Conservation (phyloP, 352 stramenopile genomes). For the Pythium folliculosum region DNA sequence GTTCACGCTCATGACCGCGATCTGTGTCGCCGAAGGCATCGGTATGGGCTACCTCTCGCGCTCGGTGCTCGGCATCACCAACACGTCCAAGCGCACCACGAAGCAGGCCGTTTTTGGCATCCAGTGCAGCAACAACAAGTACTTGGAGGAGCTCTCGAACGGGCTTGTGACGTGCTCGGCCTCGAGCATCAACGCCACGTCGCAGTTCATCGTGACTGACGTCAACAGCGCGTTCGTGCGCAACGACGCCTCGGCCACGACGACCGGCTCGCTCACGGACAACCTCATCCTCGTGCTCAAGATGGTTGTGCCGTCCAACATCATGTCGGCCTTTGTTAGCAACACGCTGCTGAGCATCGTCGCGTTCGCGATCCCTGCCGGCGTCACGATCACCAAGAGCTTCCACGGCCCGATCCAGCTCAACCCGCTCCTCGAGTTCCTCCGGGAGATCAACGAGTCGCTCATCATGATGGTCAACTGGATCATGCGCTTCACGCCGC, state of each 20-base stretch:
- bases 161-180: conserved; percentile 67
- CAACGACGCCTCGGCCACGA: conserved; percentile 44
- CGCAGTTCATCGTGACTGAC: conserved; percentile 61
- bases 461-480: conserved; percentile 76
- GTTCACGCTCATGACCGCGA: conserved; percentile 48
- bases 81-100: conserved; percentile 27
- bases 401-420: conserved; percentile 71
- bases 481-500: conserved; percentile 72
- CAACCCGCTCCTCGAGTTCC: conserved; percentile 80
- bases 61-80: conserved; percentile 38
- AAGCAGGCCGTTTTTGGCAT: conserved; percentile 67
- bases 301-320: conserved; percentile 70
- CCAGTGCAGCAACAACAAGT: conserved; percentile 71
- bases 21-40: conserved; percentile 57
- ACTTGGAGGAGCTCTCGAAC: conserved; percentile 50
- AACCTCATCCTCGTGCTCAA: conserved; percentile 66
- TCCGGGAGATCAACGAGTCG: conserved; percentile 77
- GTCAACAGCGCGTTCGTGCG: conserved; percentile 54
- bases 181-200: conserved; percentile 32
- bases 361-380: conserved; percentile 67
- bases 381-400: conserved; percentile 62
- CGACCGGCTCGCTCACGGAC: conserved; percentile 48
- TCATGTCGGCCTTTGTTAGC: conserved; percentile 68
- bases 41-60: conserved; percentile 56
- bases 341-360: conserved; percentile 72